These are phyloP conservation scores for Pythium grandisporangium DNA, from an alignment of 352 stramenopile species.

Conservation along the genomic window DNA sequence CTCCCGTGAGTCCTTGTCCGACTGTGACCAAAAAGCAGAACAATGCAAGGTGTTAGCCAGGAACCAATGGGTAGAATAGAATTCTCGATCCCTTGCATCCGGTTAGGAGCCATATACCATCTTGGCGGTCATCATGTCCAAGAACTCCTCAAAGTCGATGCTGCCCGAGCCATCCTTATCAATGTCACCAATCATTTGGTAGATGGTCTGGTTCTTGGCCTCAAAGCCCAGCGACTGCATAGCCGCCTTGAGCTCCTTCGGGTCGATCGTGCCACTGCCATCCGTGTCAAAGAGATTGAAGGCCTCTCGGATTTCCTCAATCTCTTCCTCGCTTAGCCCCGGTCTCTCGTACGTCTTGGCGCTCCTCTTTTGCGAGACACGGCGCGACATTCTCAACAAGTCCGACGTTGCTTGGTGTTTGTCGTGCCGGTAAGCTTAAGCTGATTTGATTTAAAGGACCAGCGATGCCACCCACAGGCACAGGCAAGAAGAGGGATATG, in stretches of 20 bases:
- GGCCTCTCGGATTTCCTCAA: slow-evolving; percentile 94
- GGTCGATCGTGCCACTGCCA: slow-evolving; percentile 94
- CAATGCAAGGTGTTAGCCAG: background rate
- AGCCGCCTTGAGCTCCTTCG: slow-evolving; percentile 95
- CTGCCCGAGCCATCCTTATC: slow-evolving; percentile 94
- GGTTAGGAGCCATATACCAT: slow-evolving; percentile 79
- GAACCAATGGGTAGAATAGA: too few species aligned
- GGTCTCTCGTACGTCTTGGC: slow-evolving; percentile 88
- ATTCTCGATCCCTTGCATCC: too few species aligned
- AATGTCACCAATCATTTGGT: slow-evolving; percentile 96
- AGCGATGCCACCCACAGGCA: too few species aligned
- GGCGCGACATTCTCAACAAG: slow-evolving; percentile 62
- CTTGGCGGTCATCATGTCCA: slow-evolving; percentile 96
- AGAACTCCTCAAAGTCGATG: slow-evolving; percentile 97
- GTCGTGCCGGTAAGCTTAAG: too few species aligned
- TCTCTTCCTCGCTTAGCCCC: slow-evolving; percentile 90
- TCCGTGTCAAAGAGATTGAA: slow-evolving; percentile 98
- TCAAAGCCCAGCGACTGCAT: slow-evolving; percentile 97
- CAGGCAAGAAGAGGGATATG: too few species aligned
- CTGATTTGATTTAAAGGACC: too few species aligned
- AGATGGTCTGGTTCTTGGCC: slow-evolving; percentile 96
- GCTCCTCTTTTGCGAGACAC: slow-evolving; percentile 77
- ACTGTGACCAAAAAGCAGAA: slow-evolving; percentile 26
- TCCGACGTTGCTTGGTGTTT: too few species aligned
- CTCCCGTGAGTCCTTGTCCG: slow-evolving; percentile 92